phyloP scores from a whole-genome alignment of 495 filamentous ascomycete species.

The Aspergillus olivimuriae region DNA sequence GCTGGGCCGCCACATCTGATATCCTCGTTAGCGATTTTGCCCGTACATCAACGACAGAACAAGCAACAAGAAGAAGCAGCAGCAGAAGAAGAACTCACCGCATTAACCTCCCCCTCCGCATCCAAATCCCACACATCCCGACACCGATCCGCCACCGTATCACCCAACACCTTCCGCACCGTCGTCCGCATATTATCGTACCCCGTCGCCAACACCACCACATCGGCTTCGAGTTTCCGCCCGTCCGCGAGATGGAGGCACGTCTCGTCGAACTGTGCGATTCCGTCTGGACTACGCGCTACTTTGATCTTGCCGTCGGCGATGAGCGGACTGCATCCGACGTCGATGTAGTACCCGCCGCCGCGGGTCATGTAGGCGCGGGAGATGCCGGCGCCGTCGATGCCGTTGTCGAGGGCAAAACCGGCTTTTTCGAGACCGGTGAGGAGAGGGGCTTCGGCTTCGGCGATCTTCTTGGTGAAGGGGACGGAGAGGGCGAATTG shows the following conservation, averaged over 20 bases:
- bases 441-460: slow-evolving; percentile 48
- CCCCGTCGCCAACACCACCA: slow-evolving; percentile 77
- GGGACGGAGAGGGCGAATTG: slow-evolving; percentile 50
- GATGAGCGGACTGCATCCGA: slow-evolving; percentile 65
- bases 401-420: slow-evolving; percentile 62
- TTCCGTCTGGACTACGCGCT: slow-evolving; percentile 58
- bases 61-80: background rate
- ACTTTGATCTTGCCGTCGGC: slow-evolving; percentile 68
- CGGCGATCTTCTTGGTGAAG: slow-evolving; percentile 38
- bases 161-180: slow-evolving; percentile 58
- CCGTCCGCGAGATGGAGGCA: slow-evolving; percentile 61
- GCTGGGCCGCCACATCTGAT: slow-evolving; percentile 60
- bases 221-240: slow-evolving; percentile 58
- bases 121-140: slow-evolving; percentile 77
- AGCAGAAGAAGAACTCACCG: slow-evolving; percentile 20
- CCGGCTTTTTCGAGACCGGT: slow-evolving; percentile 59
- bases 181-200: slow-evolving; percentile 71
- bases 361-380: slow-evolving; percentile 66
- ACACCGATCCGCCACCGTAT: slow-evolving; percentile 57
- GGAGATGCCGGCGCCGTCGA: slow-evolving; percentile 56
- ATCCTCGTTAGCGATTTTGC: slow-evolving; percentile 7
- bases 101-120: slow-evolving; percentile 64
- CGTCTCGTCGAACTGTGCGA: slow-evolving; percentile 44
- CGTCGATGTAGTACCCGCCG: slow-evolving; percentile 78
- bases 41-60: too few relatives aligned